Evolutionary conservation across 441 rosid genomes (phyloP), one percentile per base, ranked within the genome.

Genomic region (Pelargonium australe): DNA sequence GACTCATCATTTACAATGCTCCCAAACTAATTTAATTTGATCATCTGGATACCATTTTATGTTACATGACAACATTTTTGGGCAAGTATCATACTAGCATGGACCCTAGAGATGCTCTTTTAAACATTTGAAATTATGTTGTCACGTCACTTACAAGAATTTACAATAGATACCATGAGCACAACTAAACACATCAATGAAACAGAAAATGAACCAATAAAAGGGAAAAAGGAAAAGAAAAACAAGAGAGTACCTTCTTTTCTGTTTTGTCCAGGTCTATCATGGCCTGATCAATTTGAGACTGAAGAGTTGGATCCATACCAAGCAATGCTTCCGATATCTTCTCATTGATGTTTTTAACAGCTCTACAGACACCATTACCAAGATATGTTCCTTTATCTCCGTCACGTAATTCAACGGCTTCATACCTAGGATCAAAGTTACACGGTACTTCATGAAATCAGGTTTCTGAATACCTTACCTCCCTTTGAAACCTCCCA

Each of bases 221-320:
- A 47, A 13, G 51, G 9, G 53, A 12, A 3, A 53, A 55, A 14
- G 13, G 12, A 47, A 53, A 16, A 8, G 28, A 53, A 49, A 6
- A 58, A 2, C 11, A 63, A n/a, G 14, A 12, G 28, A 31, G 44
- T 60, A 90, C 98, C 97, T 90, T 92, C 84, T 86, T 90, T 76
- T 92, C 99, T 3, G 96, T 85, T 83, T 81, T 90, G 78, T 95
- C 98, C 84, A 92, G 83, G 82, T 92, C 99, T 66, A 80, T 92
- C 97, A 92, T 89, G 64, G 98, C 99, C 72, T 90, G 99, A 79
- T 95, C 98, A 72, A 90, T 90, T 75, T 92, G 97, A 72, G 84
- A 64, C 79, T 95, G 97, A 71, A 86, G 87, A 10, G 89, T 89
- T 0, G 98, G 98, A 77, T 95, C 98, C 99, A 95, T 92, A 66